These are phyloP conservation scores for Blastobotrys elegans DNA, from an alignment of 1,139 yeast species.

Conservation along the genomic window DNA sequence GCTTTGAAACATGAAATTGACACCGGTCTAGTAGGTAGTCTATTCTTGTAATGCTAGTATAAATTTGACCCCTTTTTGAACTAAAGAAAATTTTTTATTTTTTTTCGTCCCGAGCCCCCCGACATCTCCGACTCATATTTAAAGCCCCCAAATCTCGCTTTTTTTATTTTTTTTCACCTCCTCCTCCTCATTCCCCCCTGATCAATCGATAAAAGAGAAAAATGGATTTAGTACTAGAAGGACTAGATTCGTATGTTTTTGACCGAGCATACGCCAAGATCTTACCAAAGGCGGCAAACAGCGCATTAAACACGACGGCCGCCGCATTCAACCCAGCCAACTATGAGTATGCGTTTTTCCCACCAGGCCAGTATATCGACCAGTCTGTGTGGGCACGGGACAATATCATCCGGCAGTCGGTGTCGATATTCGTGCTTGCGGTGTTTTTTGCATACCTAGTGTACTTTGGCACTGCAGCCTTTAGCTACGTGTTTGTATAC, in stretches of 20 bases:
- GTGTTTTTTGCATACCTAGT: constrained; percentile 80
- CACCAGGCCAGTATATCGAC: constrained; percentile 49
- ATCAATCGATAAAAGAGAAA: too few species aligned
- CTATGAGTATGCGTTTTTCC: constrained; percentile 40
- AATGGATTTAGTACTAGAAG: constrained; percentile 90
- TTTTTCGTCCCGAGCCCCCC: too few species aligned
- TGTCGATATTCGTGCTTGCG: constrained; percentile 66
- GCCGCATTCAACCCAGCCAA: constrained; percentile 27
- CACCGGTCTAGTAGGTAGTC: too few species aligned
- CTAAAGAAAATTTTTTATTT: too few species aligned
- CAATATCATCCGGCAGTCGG: constrained; percentile 62
- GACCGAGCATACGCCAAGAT: constrained; percentile 66
- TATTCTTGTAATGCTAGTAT: too few species aligned
- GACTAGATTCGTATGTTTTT: constrained; percentile 61
- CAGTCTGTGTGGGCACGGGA: constrained; percentile 66
- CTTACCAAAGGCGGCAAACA: constrained; percentile 38
- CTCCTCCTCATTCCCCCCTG: neutral
- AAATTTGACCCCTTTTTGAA: too few species aligned
- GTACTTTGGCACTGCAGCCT: constrained; percentile 68
- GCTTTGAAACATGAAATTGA: too few species aligned
- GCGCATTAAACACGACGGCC: neutral
- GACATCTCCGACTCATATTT: too few species aligned
- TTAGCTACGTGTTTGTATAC: constrained; percentile 71
- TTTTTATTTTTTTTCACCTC: neutral
- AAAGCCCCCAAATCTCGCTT: too few species aligned